Conservation (phyloP, 2,329 filamentous ascomycete genomes). For the Penicillium corylophilum region DNA sequence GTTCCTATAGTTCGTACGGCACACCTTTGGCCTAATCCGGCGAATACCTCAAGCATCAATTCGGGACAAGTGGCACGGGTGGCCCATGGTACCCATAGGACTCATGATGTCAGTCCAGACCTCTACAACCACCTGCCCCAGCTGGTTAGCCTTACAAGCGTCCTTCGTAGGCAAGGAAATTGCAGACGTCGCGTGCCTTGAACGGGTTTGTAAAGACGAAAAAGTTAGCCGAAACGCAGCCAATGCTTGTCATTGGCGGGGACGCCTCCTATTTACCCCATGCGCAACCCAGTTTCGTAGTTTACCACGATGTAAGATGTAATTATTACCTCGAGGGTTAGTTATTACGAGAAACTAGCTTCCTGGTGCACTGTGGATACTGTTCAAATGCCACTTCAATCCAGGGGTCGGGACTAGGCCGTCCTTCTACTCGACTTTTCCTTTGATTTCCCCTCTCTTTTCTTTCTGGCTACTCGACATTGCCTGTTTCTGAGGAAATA, state of each 20-base stretch:
- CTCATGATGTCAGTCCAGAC: conserved; percentile 23
- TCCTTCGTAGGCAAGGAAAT: neutral
- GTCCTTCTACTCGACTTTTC: conserved; percentile 11
- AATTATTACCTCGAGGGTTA: neutral
- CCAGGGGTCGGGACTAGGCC: conserved; percentile 21
- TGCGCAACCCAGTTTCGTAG: neutral
- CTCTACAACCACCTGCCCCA: neutral
- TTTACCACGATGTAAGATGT: neutral
- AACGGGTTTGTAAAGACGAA: neutral
- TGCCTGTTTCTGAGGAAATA: neutral
- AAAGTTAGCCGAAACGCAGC: conserved; percentile 9
- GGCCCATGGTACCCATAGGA: conserved; percentile 1
- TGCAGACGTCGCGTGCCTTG: neutral
- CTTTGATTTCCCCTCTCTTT: conserved; percentile 9
- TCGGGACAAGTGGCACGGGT: conserved; percentile 1
- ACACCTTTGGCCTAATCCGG: conserved; percentile 3
- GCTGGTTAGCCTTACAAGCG: neutral
- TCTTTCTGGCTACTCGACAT: conserved; percentile 8
- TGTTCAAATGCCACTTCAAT: conserved; percentile 22
- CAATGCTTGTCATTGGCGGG: conserved; percentile 13
- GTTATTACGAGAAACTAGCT: conserved; percentile 21
- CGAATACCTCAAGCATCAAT: neutral
- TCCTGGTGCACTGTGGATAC: conserved; percentile 25
- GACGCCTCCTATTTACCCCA: conserved; percentile 6
- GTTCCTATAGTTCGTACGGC: neutral